phyloP scores from a whole-genome alignment of 2,329 filamentous ascomycete species.

The Tolypocladium cylindrosporum region DNA sequence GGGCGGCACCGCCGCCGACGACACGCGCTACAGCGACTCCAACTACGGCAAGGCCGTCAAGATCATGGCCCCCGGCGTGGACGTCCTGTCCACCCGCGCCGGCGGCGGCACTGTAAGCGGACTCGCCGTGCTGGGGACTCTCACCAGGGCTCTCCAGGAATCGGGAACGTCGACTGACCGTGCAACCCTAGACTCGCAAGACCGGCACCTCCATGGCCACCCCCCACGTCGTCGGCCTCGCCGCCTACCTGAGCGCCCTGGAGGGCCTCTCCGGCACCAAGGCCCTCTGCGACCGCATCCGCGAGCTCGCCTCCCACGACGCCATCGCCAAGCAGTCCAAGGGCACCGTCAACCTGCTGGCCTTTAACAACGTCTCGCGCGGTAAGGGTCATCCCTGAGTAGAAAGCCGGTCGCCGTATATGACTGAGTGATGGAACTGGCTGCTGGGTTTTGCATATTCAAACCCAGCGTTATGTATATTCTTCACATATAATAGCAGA shows the following conservation, averaged over 20 bases:
- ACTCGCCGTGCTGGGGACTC: no score
- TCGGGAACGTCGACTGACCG: slow-evolving; percentile 8
- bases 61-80: slow-evolving; percentile 30
- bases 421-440: background rate
- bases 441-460: background rate
- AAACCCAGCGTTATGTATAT: background rate
- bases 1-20: slow-evolving; percentile 29
- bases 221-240: slow-evolving; percentile 30
- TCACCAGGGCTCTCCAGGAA: no score
- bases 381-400: background rate
- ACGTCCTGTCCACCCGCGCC: slow-evolving; percentile 31
- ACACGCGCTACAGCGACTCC: slow-evolving; percentile 32
- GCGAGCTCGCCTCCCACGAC: slow-evolving; percentile 29
- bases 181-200: slow-evolving; percentile 13
- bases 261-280: slow-evolving; percentile 29
- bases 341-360: background rate
- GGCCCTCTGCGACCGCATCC: slow-evolving; percentile 30
- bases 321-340: background rate
- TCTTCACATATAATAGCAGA: background rate
- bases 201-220: slow-evolving; percentile 31
- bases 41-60: slow-evolving; percentile 35
- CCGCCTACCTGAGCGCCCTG: slow-evolving; percentile 33
- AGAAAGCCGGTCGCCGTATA: background rate
- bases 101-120: slow-evolving; percentile 8
- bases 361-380: background rate